phyloP scores from a whole-genome alignment of 345 rosid genomes.

The Crucihimalaya himalaica region DNA sequence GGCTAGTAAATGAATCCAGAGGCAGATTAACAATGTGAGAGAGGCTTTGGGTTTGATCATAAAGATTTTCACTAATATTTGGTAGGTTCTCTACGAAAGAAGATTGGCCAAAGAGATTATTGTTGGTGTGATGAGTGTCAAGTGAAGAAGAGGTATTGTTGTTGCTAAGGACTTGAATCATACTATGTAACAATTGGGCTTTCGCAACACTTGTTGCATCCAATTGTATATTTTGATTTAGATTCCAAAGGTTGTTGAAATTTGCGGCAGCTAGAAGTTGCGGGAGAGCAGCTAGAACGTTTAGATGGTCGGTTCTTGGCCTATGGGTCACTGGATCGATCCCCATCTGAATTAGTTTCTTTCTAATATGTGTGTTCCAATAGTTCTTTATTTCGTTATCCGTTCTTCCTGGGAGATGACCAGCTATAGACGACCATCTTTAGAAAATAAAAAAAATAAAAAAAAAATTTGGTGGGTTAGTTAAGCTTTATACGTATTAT shows the following conservation, averaged over 20 bases:
- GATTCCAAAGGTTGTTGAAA: slow-evolving; percentile 48
- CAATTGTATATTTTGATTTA: slow-evolving; percentile 42
- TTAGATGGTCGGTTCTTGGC: slow-evolving; percentile 48
- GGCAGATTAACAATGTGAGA: slow-evolving; percentile 36
- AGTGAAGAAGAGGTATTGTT: slow-evolving; percentile 30
- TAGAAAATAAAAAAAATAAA: neutral
- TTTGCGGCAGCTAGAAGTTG: slow-evolving; percentile 62
- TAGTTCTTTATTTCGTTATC: slow-evolving; percentile 43
- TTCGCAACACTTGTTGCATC: slow-evolving; percentile 60
- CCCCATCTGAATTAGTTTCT: slow-evolving; percentile 41
- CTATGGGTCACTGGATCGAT: slow-evolving; percentile 43
- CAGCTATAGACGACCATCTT: slow-evolving; percentile 47
- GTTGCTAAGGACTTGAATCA: slow-evolving; percentile 48
- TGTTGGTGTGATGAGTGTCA: slow-evolving; percentile 35
- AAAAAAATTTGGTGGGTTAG: slow-evolving; percentile 22
- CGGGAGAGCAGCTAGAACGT: slow-evolving; percentile 52
- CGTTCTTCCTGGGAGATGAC: slow-evolving; percentile 46
- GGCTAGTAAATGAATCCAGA: slow-evolving; percentile 35
- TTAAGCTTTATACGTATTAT: slow-evolving; percentile 22
- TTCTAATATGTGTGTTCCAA: slow-evolving; percentile 43
- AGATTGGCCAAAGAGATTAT: slow-evolving; percentile 34
- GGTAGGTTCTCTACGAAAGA: slow-evolving; percentile 39
- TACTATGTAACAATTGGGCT: slow-evolving; percentile 54
- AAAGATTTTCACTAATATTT: slow-evolving; percentile 19
- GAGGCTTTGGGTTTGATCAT: slow-evolving; percentile 40